Base-by-base conservation (phyloP, 768 basidiomycete species). In the Phaffia tasmanica region DNA sequence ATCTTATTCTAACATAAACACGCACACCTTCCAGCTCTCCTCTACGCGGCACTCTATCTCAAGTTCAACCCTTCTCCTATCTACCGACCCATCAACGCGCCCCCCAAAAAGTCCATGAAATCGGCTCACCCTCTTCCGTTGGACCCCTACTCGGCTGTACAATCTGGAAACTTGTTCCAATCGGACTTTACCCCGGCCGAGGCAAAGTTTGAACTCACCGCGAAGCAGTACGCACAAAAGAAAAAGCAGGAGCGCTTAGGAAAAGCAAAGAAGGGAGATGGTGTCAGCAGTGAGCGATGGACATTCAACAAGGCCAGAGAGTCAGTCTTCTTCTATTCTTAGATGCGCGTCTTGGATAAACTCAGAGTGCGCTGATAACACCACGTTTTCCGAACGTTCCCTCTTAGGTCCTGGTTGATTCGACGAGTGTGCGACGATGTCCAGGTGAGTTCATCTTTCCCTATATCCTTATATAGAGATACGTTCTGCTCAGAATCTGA, bases 261-360 rank as follows among this genome's bases (percentile, higher is more conserved):
- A 23, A 30, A 51, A 35, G 63, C 63, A 11, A 64, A 64, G 55
- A 64, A 64, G 63, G 63, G 63, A 3, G 63, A 64, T 21, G 63
- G 63, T 11, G 63, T 64, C 19, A 54, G 54, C 3, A 48, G 63
- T 15, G 63, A 64, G 63, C 55, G 63, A 56, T 64, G 63, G 63
- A 64, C 55, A 47, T 64, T 64, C 46, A 64, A 64, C 63, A 64
- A 64, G 54, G 23, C 29, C 14, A 64, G 63, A 48, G 63, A 64
- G 63, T 35, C 35, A 42, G 35, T 42, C 6, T 42, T 42, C 11
- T 42, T 42, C 11, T 11, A 11, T 42, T 42, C 11, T 42, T 42
- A 11, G 11, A 42, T 11, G 11, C 4, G 35, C 11, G 11, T 42
- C 4, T 42, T 42, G 11, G 35, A 5, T 5, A 42, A 42, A 4